A percentile compares a stretch with the other conserved stretches of the same genome.
Conservation (phyloP, 352 stramenopile species). For the Elongisporangium undulatum region DNA sequence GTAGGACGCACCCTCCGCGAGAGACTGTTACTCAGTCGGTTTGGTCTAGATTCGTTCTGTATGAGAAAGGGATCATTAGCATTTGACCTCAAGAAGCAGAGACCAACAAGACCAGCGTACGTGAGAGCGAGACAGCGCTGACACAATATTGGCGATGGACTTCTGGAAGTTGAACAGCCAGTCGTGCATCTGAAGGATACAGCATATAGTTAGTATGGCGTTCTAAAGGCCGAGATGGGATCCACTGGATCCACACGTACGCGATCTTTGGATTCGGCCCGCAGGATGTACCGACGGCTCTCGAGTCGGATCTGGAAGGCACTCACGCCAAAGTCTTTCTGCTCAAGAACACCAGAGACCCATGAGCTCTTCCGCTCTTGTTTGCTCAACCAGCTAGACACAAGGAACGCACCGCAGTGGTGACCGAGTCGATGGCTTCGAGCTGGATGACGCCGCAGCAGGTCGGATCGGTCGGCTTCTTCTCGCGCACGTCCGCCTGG, state of each 20-base stretch:
- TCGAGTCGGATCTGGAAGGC: constrained; percentile 83
- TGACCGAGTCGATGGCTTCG: constrained; percentile 80
- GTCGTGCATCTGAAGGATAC: constrained; percentile 65
- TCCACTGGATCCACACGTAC: constrained; percentile 22
- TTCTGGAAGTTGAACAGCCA: constrained; percentile 90
- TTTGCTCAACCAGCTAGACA: constrained; percentile 6
- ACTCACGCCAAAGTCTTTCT: constrained; percentile 81
- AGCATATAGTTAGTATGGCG: neutral
- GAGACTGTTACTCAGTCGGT: constrained; percentile 42
- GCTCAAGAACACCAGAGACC: constrained; percentile 6
- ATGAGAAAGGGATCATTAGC: constrained; percentile 16
- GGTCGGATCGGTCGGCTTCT: constrained; percentile 45
- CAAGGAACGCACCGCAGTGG: constrained; percentile 57
- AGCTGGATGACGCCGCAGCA: constrained; percentile 77
- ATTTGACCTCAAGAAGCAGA: neutral
- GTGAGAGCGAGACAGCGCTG: constrained; percentile 62
- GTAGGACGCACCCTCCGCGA: constrained; percentile 50
- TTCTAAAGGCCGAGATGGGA: neutral
- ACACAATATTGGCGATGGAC: constrained; percentile 86
- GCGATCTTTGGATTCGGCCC: constrained; percentile 76
- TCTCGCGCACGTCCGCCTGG: constrained; percentile 47
- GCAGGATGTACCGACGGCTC: constrained; percentile 72
- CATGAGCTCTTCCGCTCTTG: constrained; percentile 8
- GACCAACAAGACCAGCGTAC: constrained; percentile 12
- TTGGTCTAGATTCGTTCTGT: constrained; percentile 37